Conservation (phyloP, 306 rosid genomes). For the Psophocarpus tetragonolobus region DNA sequence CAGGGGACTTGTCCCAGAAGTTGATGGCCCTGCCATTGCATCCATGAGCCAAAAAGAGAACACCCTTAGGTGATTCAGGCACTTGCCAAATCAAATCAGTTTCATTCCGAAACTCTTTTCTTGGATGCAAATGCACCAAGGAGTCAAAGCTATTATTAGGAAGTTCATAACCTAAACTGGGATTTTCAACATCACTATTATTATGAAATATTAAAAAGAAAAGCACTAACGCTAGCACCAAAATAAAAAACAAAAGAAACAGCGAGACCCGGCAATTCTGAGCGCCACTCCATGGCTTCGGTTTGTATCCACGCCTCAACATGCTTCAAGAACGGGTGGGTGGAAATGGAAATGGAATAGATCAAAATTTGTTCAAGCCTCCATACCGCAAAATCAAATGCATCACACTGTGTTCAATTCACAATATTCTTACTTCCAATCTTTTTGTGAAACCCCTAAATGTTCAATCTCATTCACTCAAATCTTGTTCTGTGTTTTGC, state of each 20-base stretch:
- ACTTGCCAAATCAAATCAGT: slow-evolving; percentile 84
- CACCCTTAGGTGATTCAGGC: slow-evolving; percentile 79
- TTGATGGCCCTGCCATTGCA: slow-evolving; percentile 71
- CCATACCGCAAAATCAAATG: not conserved
- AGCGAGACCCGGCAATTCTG: slow-evolving; percentile 38
- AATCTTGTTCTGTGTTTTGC: too few relatives aligned
- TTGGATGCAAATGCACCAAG: slow-evolving; percentile 58
- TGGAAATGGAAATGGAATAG: not conserved
- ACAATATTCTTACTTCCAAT: too few relatives aligned
- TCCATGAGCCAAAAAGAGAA: slow-evolving; percentile 93
- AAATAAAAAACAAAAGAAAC: slow-evolving; percentile 39
- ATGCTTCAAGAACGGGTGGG: slow-evolving; percentile 50
- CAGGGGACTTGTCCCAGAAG: slow-evolving; percentile 78
- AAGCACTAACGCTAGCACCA: slow-evolving; percentile 47
- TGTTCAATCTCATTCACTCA: too few relatives aligned
- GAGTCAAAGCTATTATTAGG: slow-evolving; percentile 61
- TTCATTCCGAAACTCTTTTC: slow-evolving; percentile 59
- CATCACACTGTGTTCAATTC: too few relatives aligned
- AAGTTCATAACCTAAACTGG: slow-evolving; percentile 37
- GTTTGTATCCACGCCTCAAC: slow-evolving; percentile 68
- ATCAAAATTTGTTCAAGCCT: not conserved
- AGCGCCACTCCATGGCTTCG: slow-evolving; percentile 47
- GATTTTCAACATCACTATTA: slow-evolving; percentile 24
- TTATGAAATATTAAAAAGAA: slow-evolving; percentile 33
- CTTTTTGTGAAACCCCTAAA: too few relatives aligned